A percentile compares a stretch with the other conserved stretches of the same genome.
phyloP scores from a whole-genome alignment of 352 stramenopile genomes.

The Blastocystis sp. region DNA sequence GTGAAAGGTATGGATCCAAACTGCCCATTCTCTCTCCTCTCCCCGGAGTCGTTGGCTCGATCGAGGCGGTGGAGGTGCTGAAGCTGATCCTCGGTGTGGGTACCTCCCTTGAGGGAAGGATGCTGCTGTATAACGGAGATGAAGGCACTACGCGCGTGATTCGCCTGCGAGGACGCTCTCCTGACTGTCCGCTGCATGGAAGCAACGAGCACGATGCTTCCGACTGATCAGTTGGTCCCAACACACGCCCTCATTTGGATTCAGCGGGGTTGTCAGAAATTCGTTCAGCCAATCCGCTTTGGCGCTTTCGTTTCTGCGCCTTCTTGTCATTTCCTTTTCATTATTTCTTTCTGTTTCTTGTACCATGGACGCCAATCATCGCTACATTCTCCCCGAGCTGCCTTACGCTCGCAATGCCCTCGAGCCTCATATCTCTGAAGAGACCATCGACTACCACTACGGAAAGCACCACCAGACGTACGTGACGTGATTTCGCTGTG shows the following conservation, averaged over 20 bases:
- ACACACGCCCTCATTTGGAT: background rate
- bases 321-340: conserved; percentile 21
- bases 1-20: conserved; percentile 31
- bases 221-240: background rate
- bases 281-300: background rate
- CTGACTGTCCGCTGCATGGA: conserved; percentile 17
- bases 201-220: background rate
- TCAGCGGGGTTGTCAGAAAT: background rate
- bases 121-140: conserved; percentile 50
- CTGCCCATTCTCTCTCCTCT: conserved; percentile 43
- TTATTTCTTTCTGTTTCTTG: conserved; percentile 40
- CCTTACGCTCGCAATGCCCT: conserved; percentile 73
- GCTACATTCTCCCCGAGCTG: conserved; percentile 72
- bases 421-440: conserved; percentile 72
- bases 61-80: conserved; percentile 35
- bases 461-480: conserved; percentile 74
- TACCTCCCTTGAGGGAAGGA: background rate
- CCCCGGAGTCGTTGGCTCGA: conserved; percentile 23
- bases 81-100: conserved; percentile 31
- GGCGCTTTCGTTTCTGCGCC: background rate
- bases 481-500: background rate
- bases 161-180: background rate
- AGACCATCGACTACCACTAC: conserved; percentile 74
- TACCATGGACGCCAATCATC: conserved; percentile 63
- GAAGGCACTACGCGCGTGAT: conserved; percentile 4